A percentile compares a stretch with the other conserved stretches of the same genome.
Evolutionary conservation across 805 yeast species (phyloP).

Genomic region (Hanseniaspora occidentalis): DNA sequence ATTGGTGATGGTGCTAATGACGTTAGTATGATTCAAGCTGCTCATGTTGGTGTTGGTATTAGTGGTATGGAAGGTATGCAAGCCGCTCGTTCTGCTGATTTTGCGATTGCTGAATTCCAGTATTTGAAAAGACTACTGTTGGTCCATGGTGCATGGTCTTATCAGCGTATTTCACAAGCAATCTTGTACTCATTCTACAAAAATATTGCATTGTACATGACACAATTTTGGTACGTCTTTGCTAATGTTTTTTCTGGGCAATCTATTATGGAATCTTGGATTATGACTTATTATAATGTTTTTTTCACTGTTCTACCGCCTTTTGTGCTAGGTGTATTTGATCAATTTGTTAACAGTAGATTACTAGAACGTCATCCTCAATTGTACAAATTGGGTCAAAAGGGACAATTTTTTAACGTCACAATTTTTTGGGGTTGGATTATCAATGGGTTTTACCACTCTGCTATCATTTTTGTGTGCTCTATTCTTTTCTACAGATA

Average conservation of each 20-base stretch:
- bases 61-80: slow-evolving; percentile 99
- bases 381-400: slow-evolving; percentile 81
- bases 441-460: slow-evolving; percentile 86
- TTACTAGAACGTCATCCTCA: slow-evolving; percentile 87
- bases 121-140: slow-evolving; percentile 69
- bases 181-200: slow-evolving; percentile 92
- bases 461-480: slow-evolving; percentile 71
- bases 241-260: slow-evolving; percentile 90
- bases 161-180: slow-evolving; percentile 86
- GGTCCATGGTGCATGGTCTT: slow-evolving; percentile 97
- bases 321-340: slow-evolving; percentile 90
- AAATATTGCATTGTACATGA: slow-evolving; percentile 90
- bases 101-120: slow-evolving; percentile 91
- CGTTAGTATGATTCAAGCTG: slow-evolving; percentile 98
- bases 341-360: slow-evolving; percentile 87
- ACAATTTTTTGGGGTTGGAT: slow-evolving; percentile 97
- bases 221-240: slow-evolving; percentile 97
- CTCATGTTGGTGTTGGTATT: slow-evolving; percentile 98
- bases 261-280: slow-evolving; percentile 95
- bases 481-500: slow-evolving; percentile 53
- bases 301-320: slow-evolving; percentile 93
- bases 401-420: slow-evolving; percentile 79
- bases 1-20: slow-evolving; percentile 99
- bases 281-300: slow-evolving; percentile 89
- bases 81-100: slow-evolving; percentile 96